phyloP scores from a whole-genome alignment of 345 rosid species.

The Chamaenerion angustifolium region DNA sequence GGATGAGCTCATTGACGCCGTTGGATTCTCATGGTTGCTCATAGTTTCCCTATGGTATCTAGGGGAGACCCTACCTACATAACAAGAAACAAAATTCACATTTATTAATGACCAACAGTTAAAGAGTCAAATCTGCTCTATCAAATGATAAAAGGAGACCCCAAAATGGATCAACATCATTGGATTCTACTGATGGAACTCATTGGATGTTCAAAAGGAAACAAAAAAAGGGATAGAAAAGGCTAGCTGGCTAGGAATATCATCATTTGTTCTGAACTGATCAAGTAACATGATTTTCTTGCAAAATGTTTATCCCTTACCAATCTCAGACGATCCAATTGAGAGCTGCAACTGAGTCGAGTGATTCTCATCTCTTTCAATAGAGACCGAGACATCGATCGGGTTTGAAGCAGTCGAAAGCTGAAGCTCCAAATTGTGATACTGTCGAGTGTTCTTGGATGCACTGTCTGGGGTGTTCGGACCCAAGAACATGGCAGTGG shows the following conservation, averaged over 20 bases:
- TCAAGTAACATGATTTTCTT: too few relatives aligned
- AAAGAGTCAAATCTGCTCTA: too few relatives aligned
- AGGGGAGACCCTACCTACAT: conserved; percentile 3
- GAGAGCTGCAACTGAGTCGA: conserved; percentile 52
- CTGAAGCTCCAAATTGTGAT: conserved; percentile 57
- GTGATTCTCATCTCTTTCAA: conserved; percentile 20
- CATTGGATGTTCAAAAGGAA: too few relatives aligned
- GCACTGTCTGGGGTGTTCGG: conserved; percentile 3
- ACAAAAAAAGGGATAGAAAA: neutral
- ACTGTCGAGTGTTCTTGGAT: conserved; percentile 4
- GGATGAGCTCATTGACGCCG: neutral
- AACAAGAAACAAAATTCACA: neutral
- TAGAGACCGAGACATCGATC: conserved; percentile 9
- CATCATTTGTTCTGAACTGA: neutral
- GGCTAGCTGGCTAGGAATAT: neutral
- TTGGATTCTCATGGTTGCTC: neutral
- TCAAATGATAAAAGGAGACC: too few relatives aligned
- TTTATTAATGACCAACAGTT: too few relatives aligned
- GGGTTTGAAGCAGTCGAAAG: conserved; percentile 29
- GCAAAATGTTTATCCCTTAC: too few relatives aligned
- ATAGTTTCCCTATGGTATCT: neutral
- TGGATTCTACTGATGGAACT: too few relatives aligned
- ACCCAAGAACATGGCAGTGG: conserved; percentile 6
- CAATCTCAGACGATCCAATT: conserved; percentile 35
- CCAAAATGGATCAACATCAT: too few relatives aligned